Percentiles rank a stretch among this genome's conserved stretches.
phyloP scores from a whole-genome alignment of 179 eudicot genomes.

The Beta corolliflora region DNA sequence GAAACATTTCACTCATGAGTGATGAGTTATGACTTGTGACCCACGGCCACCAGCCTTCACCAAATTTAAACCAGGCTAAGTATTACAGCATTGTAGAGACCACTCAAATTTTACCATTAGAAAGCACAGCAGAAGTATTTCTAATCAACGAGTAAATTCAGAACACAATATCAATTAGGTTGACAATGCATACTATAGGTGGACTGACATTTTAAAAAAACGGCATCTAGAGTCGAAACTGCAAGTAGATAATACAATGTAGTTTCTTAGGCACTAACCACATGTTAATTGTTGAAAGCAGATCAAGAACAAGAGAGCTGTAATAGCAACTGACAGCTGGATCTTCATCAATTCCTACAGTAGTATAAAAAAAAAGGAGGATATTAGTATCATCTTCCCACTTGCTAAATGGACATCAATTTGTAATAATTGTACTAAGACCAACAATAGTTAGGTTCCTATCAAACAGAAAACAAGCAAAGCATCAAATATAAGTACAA shows the following conservation, averaged over 20 bases:
- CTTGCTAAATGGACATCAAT: no score
- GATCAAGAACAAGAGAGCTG: conserved; percentile 45
- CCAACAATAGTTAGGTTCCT: background rate
- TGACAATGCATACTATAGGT: background rate
- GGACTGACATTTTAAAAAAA: background rate
- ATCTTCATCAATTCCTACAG: conserved; percentile 49
- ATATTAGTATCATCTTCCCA: background rate
- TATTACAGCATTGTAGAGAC: background rate
- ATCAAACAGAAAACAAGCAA: conserved; percentile 18
- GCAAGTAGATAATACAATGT: background rate
- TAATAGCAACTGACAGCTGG: conserved; percentile 36
- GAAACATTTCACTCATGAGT: background rate
- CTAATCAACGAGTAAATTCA: background rate
- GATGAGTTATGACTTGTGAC: no score
- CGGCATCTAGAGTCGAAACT: background rate
- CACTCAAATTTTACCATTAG: background rate
- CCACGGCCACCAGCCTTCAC: background rate
- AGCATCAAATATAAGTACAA: conserved; percentile 22
- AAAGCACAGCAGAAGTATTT: background rate
- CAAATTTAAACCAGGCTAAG: background rate
- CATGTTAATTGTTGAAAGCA: conserved; percentile 49
- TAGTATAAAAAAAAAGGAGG: background rate
- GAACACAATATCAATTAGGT: background rate
- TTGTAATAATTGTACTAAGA: no score
- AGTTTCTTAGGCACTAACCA: conserved; percentile 51